These are phyloP conservation scores for Penicillium sp. DNA, from an alignment of 2,329 filamentous ascomycete genomes.

Conservation along the genomic window DNA sequence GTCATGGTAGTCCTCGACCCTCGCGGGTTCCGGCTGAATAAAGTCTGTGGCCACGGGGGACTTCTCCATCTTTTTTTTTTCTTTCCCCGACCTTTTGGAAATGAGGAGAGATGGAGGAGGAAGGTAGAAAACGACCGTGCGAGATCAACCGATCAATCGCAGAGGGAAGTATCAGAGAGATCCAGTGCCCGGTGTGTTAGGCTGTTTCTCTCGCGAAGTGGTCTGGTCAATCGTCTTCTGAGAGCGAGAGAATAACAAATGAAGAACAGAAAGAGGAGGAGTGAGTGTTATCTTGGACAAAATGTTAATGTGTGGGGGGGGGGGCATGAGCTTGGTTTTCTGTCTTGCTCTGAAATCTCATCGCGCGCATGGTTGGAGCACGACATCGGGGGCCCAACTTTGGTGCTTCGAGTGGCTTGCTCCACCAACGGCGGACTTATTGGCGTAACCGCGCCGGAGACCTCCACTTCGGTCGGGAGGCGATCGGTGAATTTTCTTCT, in stretches of 20 bases:
- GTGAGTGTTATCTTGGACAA: not conserved
- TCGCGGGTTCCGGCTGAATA: conserved; percentile 11
- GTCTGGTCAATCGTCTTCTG: not conserved
- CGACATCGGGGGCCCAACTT: conserved; percentile 10
- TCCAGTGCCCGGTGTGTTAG: too few species aligned
- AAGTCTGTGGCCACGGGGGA: conserved; percentile 8
- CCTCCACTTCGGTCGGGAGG: conserved; percentile 12
- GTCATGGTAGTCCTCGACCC: conserved; percentile 10
- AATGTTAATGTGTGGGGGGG: not conserved
- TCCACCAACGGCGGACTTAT: conserved; percentile 13
- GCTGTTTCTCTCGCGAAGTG: too few species aligned
- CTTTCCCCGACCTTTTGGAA: too few species aligned
- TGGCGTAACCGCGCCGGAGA: conserved; percentile 6
- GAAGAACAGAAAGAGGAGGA: not conserved
- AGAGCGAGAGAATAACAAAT: too few species aligned
- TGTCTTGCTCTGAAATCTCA: conserved; percentile 4
- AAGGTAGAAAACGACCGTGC: too few species aligned
- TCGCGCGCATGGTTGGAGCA: conserved; percentile 8
- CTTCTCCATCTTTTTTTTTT: conserved; percentile 12
- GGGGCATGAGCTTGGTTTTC: conserved; percentile 7
- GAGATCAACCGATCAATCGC: too few species aligned
- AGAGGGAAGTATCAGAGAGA: not conserved
- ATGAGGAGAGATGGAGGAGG: too few species aligned
- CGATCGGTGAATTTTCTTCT: conserved; percentile 10
- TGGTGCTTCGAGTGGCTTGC: conserved; percentile 2